Conservation (phyloP, 1,284 basidiomycete genomes). For the Ustilago nuda region DNA sequence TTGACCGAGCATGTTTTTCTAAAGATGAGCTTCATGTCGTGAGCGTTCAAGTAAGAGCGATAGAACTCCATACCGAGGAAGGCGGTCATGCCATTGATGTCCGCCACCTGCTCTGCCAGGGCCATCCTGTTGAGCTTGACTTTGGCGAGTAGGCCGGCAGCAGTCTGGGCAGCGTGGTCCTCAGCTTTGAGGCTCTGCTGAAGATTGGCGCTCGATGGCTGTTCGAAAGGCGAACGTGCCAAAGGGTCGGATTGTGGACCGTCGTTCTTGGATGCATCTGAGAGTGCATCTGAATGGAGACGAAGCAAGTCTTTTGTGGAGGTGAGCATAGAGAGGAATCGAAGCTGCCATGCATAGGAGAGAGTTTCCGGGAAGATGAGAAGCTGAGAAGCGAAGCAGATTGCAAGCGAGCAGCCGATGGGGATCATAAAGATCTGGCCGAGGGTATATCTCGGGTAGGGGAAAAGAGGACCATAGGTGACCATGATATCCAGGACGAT, state of each 20-base stretch:
- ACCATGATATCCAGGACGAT: slow-evolving; percentile 57
- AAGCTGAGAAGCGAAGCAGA: slow-evolving; percentile 69
- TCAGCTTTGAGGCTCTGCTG: slow-evolving; percentile 24
- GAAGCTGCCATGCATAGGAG: slow-evolving; percentile 73
- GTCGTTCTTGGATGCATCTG: slow-evolving; percentile 17
- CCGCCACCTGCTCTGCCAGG: slow-evolving; percentile 27
- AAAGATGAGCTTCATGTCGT: slow-evolving; percentile 66
- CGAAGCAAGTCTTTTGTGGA: slow-evolving; percentile 24
- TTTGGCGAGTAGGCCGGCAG: slow-evolving; percentile 16
- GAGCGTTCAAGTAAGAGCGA: slow-evolving; percentile 70
- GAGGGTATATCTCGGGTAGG: slow-evolving; percentile 76
- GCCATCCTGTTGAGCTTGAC: slow-evolving; percentile 23
- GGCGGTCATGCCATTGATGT: slow-evolving; percentile 38
- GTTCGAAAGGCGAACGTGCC: neutral
- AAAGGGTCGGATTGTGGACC: slow-evolving; percentile 1
- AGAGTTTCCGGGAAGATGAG: slow-evolving; percentile 81
- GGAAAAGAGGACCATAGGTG: slow-evolving; percentile 75
- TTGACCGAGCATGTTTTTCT: slow-evolving; percentile 31
- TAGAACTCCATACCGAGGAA: slow-evolving; percentile 70
- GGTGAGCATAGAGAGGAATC: slow-evolving; percentile 57
- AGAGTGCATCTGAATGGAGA: slow-evolving; percentile 29
- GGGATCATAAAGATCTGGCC: slow-evolving; percentile 66
- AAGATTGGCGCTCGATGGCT: slow-evolving; percentile 24
- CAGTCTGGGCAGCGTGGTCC: slow-evolving; percentile 26
- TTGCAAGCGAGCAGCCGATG: slow-evolving; percentile 47